Evolutionary conservation across 805 yeast genomes (phyloP), one percentile per base, ranked within the genome.

Genomic region (Barnettozyma botsteinii): DNA sequence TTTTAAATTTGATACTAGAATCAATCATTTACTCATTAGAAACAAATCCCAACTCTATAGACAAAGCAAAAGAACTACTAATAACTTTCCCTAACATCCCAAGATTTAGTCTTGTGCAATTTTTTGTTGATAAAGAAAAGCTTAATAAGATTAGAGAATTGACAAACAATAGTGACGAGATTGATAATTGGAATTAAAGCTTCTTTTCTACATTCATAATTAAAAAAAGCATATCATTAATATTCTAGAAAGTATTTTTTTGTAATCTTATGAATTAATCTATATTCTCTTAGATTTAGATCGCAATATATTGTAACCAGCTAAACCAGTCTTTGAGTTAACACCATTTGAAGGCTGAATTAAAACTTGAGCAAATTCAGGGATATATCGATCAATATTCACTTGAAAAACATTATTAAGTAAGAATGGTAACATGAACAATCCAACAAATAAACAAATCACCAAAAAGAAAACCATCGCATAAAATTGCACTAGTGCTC

Each of bases 1-100:
- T 72, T 42, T 54, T 78, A 7, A 61, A 61, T n/a, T 69, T 74
- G 43, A 70, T 64, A 40, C 35, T 77, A 8, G 73, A 70, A 22
- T 72, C 81, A 0, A 55, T 48, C 1, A 22, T 40, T 4, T 28
- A 37, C 18, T 15, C n/a, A 0, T 13, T 49, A 10, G 29, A 32
- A 12, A 18, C 23, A 7, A 20, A 28, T 23, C 15, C 23, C 13
- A 17, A 17, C 11, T 2, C 25, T 6, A n/a, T 37, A 4, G 4
- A 7, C 8, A 20, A 38, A 3, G 37, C 49, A 2, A 6, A 39
- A 5, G 25, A 32, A 1, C 33, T 53, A 12, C 26, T 56, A 10
- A 25, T 31, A 4, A 35, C 48, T 2, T 26, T 59, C 2, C 9
- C 45, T 1, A 18, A 31, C 6, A 42, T 49, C 1, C 55, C 57